Evolutionary conservation across 2,329 filamentous ascomycete genomes (phyloP).

Genomic region (Aspergillus sp.): DNA sequence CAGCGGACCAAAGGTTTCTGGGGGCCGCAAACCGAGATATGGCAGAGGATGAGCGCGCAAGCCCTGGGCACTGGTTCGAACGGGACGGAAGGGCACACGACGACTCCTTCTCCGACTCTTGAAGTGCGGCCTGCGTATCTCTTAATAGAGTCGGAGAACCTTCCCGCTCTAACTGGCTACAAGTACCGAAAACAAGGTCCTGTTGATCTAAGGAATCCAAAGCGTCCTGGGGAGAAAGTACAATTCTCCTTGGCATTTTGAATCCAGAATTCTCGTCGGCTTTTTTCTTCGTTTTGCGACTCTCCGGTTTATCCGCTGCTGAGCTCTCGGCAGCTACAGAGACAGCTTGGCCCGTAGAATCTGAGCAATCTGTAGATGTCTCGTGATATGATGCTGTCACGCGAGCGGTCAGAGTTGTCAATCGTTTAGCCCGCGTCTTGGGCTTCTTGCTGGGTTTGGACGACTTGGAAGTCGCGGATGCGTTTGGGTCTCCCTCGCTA

Average conservation of each 20-base stretch:
- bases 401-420: slow-evolving; percentile 73
- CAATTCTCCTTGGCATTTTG: slow-evolving; percentile 49
- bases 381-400: slow-evolving; percentile 69
- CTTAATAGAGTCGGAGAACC: slow-evolving; percentile 62
- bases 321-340: neutral
- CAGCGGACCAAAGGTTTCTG: slow-evolving; percentile 67
- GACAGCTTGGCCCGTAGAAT: slow-evolving; percentile 7
- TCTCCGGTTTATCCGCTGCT: neutral
- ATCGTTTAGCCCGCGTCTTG: slow-evolving; percentile 65
- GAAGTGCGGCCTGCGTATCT: slow-evolving; percentile 32
- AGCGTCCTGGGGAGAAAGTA: slow-evolving; percentile 70
- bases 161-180: slow-evolving; percentile 74
- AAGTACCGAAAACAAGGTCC: slow-evolving; percentile 81
- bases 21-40: slow-evolving; percentile 28
- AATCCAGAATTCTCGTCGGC: slow-evolving; percentile 23
- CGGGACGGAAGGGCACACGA: slow-evolving; percentile 1
- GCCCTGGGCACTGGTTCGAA: neutral
- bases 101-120: slow-evolving; percentile 29
- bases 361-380: slow-evolving; percentile 28
- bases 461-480: slow-evolving; percentile 12
- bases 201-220: slow-evolving; percentile 65
- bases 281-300: slow-evolving; percentile 16
- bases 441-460: slow-evolving; percentile 21
- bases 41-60: slow-evolving; percentile 9
- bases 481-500: slow-evolving; percentile 14